Conservation (phyloP, 2,329 filamentous ascomycete species). For the Penicillium sp. region DNA sequence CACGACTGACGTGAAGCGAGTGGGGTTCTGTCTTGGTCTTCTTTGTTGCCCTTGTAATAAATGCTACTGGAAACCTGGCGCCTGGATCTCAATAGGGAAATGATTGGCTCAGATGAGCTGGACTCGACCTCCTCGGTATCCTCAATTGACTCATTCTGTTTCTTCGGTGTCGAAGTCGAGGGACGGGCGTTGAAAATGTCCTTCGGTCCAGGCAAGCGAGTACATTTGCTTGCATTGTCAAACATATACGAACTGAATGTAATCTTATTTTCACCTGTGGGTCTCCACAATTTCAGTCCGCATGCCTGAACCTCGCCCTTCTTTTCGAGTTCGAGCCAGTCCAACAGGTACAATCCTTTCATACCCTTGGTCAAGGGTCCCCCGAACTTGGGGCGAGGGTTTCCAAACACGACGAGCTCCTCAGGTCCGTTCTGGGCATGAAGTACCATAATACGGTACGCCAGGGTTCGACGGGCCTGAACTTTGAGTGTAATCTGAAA, state of each 20-base stretch:
- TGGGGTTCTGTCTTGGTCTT: neutral
- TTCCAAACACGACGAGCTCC: neutral
- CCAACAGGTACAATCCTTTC: neutral
- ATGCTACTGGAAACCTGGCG: neutral
- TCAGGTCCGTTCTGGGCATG: neutral
- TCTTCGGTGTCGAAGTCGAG: neutral
- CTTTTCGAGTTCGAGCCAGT: neutral
- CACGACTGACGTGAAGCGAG: accelerated
- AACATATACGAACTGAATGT: neutral
- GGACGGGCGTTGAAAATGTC: neutral
- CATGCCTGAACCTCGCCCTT: neutral
- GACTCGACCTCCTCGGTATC: neutral
- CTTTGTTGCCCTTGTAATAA: no score
- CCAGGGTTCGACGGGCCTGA: neutral
- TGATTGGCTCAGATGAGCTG: neutral
- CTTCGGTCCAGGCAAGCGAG: neutral
- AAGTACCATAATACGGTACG: neutral
- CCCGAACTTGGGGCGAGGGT: neutral
- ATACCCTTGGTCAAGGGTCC: neutral
- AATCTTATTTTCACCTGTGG: neutral
- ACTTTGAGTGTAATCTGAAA: neutral
- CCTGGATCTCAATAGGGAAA: neutral
- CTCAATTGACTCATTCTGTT: neutral
- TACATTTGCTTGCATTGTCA: neutral
- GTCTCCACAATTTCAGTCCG: neutral